Conservation (phyloP, 225 moss, liverwort and hornwort genomes). For the Marchantia paleacea region DNA sequence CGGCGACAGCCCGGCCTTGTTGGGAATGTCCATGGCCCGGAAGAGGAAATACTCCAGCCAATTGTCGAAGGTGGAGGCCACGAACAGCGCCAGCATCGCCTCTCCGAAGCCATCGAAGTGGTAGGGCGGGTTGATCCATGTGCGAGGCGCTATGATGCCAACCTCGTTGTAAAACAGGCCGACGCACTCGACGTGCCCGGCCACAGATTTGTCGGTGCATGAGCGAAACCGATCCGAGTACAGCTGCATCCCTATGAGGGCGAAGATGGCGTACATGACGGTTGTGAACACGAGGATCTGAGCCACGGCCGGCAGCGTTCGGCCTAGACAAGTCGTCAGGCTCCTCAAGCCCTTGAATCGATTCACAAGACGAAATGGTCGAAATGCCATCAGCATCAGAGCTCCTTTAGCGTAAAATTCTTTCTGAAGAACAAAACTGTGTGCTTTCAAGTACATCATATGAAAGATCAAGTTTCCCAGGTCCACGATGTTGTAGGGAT, state of each 20-base stretch:
- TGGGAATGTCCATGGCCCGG: conserved; percentile 50
- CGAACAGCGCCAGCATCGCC: conserved; percentile 73
- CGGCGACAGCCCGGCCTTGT: conserved; percentile 45
- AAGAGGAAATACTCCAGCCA: conserved; percentile 71
- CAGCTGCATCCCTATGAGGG: conserved; percentile 77
- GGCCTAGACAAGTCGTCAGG: conserved; percentile 45
- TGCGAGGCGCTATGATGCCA: conserved; percentile 50
- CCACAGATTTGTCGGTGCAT: conserved; percentile 46
- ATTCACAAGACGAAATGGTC: conserved; percentile 61
- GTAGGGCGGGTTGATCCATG: conserved; percentile 60
- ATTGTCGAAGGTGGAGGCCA: conserved; percentile 73
- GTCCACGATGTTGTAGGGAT: conserved; percentile 74
- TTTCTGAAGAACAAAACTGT: neutral
- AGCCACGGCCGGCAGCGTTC: conserved; percentile 62
- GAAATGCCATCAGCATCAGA: conserved; percentile 34
- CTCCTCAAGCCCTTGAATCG: conserved; percentile 53
- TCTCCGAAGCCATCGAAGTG: conserved; percentile 84
- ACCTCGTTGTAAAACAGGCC: conserved; percentile 48
- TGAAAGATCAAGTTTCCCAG: conserved; percentile 36
- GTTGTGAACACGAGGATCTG: conserved; percentile 69
- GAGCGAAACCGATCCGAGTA: conserved; percentile 52
- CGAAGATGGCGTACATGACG: conserved; percentile 70
- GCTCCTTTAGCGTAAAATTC: neutral
- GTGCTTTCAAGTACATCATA: neutral
- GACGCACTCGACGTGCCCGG: conserved; percentile 56